Base-by-base conservation (phyloP, 768 basidiomycete species). In the Lentinula aciculospora region DNA sequence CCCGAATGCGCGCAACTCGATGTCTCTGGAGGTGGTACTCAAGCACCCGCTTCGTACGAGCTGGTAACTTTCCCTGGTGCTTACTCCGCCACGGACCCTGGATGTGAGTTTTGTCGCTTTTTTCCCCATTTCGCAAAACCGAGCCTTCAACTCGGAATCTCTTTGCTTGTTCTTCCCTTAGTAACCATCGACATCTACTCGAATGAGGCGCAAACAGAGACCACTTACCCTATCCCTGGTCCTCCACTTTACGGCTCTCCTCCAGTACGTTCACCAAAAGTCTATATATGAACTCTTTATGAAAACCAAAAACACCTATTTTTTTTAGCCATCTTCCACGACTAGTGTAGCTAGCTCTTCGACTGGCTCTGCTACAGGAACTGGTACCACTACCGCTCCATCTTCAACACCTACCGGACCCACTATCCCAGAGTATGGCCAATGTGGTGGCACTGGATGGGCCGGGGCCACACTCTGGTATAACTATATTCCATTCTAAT, bases 1-100 rank as follows among this genome's bases (percentile, higher is more conserved):
- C 84, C 86, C 0, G 82, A 85, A 63, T 78, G 77, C 55, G 77
- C 77, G 10, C 77, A 79, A 61, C 67, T 78, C 28, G 55, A 63
- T 23, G 77, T 79, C 58, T 74, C 72, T 27, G 73, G 72, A 29
- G 75, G 76, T 25, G 78, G 78, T 6, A 69, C 61, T 57, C 61
- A 69, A 9, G 71, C 72, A 1, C 78, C 78, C 0, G 72, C 74
- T 4, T 56, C 71, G 19, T 70, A 69, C 36, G 73, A 83, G 60
- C 79, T 81, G 40, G 76, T 80, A 21, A 66, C 70, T 3, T 77
- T 78, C 73, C 78, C 78, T 21, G 78, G 76, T 25, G 78, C 65
- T 4, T 80, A 80, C 65, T 72, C 69, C 36, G 70, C 68, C 48
- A 69, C 66, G 31, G 76, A 79, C 62, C 76, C 76, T 13, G 78